Conservation (phyloP, 1,284 basidiomycete genomes). For the Microbotryum intermedium region DNA sequence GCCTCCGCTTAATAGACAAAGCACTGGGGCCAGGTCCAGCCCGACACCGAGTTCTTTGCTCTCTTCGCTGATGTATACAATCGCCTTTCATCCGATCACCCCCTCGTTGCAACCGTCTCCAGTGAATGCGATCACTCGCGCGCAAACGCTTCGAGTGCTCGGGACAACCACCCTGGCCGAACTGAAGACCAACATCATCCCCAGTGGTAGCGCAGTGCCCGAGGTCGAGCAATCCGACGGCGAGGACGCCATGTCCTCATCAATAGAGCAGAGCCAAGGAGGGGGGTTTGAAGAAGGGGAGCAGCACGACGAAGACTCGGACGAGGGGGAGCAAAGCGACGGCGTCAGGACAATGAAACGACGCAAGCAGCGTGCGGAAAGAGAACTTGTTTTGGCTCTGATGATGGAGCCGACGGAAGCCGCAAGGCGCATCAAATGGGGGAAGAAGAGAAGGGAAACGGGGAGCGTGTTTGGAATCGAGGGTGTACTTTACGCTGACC, state of each 20-base stretch:
- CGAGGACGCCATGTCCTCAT: background rate
- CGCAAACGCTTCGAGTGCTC: background rate
- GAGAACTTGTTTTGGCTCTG: no score
- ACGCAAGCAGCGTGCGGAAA: no score
- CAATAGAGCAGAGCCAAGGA: background rate
- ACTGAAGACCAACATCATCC: slow-evolving; percentile 1
- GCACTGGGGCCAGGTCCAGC: no score
- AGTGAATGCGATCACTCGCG: background rate
- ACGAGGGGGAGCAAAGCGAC: background rate
- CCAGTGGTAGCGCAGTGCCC: slow-evolving; percentile 11
- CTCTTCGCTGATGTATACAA: slow-evolving; percentile 3
- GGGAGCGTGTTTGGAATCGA: slow-evolving; percentile 10
- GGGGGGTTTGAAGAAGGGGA: background rate
- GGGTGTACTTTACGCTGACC: slow-evolving; percentile 13
- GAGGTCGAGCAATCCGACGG: background rate
- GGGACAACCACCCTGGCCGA: slow-evolving; percentile 15
- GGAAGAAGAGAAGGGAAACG: slow-evolving; percentile 2
- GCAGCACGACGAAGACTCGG: background rate
- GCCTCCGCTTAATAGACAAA: no score
- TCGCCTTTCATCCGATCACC: slow-evolving; percentile 8
- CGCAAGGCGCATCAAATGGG: background rate
- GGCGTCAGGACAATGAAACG: no score
- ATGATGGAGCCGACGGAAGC: no score
- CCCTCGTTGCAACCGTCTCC: background rate
- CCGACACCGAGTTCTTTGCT: background rate